Conservation (phyloP, 805 yeast genomes). For the Teunomyces kruisii region DNA sequence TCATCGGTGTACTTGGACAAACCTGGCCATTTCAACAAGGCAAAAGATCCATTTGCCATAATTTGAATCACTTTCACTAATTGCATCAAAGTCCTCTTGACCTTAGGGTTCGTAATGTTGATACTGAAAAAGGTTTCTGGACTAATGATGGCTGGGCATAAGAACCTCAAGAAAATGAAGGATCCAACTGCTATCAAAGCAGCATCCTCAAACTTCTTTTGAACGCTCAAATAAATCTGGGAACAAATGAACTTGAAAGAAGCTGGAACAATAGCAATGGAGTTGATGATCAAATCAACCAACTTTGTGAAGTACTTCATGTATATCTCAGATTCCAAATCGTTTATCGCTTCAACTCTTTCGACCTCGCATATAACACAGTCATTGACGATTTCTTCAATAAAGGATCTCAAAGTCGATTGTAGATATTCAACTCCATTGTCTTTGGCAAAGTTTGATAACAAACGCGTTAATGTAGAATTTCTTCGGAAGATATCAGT, state of each 20-base stretch:
- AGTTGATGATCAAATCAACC: constrained; percentile 57
- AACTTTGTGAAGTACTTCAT: constrained; percentile 55
- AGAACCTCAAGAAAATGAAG: constrained; percentile 73
- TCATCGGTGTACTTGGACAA: constrained; percentile 43
- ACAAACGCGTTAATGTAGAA: constrained; percentile 75
- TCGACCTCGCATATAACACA: constrained; percentile 66
- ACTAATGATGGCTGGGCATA: constrained; percentile 87
- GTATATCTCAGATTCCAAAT: constrained; percentile 44
- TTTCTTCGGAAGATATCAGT: constrained; percentile 78
- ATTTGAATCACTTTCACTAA: constrained; percentile 83
- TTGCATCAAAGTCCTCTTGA: constrained; percentile 68
- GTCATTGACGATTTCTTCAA: constrained; percentile 49
- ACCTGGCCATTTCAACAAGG: constrained; percentile 63
- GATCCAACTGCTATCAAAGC: constrained; percentile 75
- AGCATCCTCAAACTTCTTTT: constrained; percentile 61
- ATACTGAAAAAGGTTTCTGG: constrained; percentile 62
- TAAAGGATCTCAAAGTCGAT: constrained; percentile 52
- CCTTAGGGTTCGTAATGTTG: constrained; percentile 27
- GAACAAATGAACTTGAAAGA: constrained; percentile 73
- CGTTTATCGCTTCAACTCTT: constrained; percentile 37
- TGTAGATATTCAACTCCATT: constrained; percentile 62
- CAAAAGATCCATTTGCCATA: constrained; percentile 79
- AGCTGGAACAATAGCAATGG: constrained; percentile 60
- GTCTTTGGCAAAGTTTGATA: constrained; percentile 69
- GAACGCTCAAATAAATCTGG: constrained; percentile 57